These are phyloP conservation scores for Hemileia vastatrix DNA, from an alignment of 1,284 basidiomycete species.

Conservation along the genomic window DNA sequence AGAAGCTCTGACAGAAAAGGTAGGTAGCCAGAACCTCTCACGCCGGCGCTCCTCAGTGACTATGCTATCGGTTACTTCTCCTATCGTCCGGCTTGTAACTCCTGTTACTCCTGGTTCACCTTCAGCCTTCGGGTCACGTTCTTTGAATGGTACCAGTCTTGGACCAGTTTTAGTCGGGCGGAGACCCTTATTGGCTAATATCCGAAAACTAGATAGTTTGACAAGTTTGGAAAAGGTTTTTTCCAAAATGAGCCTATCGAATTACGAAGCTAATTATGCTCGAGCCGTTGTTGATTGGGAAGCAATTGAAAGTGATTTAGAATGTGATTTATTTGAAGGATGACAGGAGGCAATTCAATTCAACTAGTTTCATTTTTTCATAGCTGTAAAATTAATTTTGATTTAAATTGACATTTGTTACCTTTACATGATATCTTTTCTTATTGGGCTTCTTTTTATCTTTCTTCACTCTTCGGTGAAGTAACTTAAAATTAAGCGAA, in stretches of 20 bases:
- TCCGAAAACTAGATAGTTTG: conserved; percentile 67
- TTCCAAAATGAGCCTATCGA: conserved; percentile 70
- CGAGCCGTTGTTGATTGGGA: conserved; percentile 68
- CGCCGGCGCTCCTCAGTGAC: background rate
- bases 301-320: conserved; percentile 64
- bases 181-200: conserved; percentile 58
- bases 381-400: background rate
- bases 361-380: background rate
- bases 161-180: conserved; percentile 48
- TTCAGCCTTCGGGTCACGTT: background rate
- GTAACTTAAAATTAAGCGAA: background rate
- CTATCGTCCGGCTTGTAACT: conserved; percentile 4
- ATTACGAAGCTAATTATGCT: conserved; percentile 79
- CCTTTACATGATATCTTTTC: background rate
- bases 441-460: background rate
- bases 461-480: background rate
- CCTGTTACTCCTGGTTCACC: conserved; percentile 6
- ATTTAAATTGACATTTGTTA: background rate
- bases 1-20: conserved; percentile 58
- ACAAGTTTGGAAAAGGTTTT: conserved; percentile 77
- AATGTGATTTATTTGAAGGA: conserved; percentile 75
- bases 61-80: conserved; percentile 8
- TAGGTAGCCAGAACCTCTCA: conserved; percentile 51
- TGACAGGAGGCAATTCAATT: conserved; percentile 2
- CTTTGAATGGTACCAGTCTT: conserved; percentile 12